Evolutionary conservation across 225 moss, liverwort and hornwort genomes (phyloP), one percentile per base, ranked within the genome.

Genomic region (Pseudoscleropodium purum): DNA sequence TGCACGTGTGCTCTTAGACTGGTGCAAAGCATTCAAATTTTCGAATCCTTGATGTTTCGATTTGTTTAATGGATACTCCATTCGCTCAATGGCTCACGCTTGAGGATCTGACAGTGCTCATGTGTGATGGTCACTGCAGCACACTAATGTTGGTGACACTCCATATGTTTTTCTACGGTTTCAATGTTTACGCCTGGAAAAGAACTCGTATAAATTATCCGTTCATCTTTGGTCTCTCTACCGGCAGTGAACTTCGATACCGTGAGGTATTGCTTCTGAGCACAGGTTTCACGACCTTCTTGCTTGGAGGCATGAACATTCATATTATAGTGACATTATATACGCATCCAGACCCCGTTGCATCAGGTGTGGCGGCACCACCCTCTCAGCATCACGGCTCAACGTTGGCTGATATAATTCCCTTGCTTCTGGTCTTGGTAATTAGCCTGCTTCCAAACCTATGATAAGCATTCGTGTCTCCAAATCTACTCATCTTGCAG

Each of bases 141-240:
- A 92, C 94, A 77, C 84, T 95, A 57, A 88, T 94, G 89, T 88
- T 96, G 73, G 83, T 95, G 25, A 15, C 67, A 41, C 41, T 97
- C 64, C 97, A 97, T 76, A 90, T 95, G 81, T 95, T 92, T 60
- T 90, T 94, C 87, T 97, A 96, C 87, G 96, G 94, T 79, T 90
- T 90, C 60, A 81, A 96, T 88, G 93, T 98, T 25, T 97, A 94
- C 86, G 89, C 94, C 68, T 97, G 97, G 98, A 91, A 95, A 68
- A 91, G 89, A 57, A 90, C 94, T 88, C 94, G 95, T 15, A 93
- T 98, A 80, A 97, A 97, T 80, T 96, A 96, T 79, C 86, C 93
- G 17, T 96, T 95, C 85, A 94, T 95, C 68, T 96, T 96, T 75
- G 97, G 96, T 79, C 94, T 98, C 83, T 89, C 92, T n/a, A 91